These are phyloP conservation scores for Flaveria trinervia DNA, from an alignment of 129 eudicot species.

Conservation along the genomic window DNA sequence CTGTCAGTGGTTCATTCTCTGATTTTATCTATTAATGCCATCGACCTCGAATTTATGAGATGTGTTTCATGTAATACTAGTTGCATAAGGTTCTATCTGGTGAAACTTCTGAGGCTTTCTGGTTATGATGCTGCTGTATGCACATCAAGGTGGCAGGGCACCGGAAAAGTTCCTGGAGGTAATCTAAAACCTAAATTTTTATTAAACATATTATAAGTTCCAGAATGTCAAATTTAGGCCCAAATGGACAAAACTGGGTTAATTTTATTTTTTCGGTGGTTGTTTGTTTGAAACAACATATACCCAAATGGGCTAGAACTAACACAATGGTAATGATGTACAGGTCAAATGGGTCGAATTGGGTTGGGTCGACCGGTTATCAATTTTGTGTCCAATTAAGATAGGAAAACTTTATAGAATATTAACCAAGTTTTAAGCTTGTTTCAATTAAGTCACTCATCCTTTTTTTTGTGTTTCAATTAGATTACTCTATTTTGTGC, in stretches of 20 bases:
- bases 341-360: not conserved
- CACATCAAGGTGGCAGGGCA: conserved; percentile 73
- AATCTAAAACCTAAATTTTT: conserved; percentile 10
- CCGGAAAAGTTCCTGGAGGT: conserved; percentile 95
- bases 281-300: not conserved
- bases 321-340: too few relatives aligned
- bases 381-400: not conserved
- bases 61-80: conserved; percentile 75
- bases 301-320: not conserved
- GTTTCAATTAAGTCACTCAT: too few relatives aligned
- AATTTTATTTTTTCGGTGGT: not conserved
- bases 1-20: conserved; percentile 69
- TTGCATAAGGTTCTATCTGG: conserved; percentile 73
- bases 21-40: conserved; percentile 50
- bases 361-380: not conserved
- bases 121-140: conserved; percentile 97
- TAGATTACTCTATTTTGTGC: not conserved
- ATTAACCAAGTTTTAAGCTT: too few relatives aligned
- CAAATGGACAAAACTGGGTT: not conserved
- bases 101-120: conserved; percentile 67
- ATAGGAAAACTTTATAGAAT: too few relatives aligned
- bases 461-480: too few relatives aligned
- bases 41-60: conserved; percentile 57
- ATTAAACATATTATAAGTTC: not conserved
- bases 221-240: not conserved